Base-by-base conservation (phyloP, 805 yeast genomes). In the Hanseniaspora meyeri region DNA sequence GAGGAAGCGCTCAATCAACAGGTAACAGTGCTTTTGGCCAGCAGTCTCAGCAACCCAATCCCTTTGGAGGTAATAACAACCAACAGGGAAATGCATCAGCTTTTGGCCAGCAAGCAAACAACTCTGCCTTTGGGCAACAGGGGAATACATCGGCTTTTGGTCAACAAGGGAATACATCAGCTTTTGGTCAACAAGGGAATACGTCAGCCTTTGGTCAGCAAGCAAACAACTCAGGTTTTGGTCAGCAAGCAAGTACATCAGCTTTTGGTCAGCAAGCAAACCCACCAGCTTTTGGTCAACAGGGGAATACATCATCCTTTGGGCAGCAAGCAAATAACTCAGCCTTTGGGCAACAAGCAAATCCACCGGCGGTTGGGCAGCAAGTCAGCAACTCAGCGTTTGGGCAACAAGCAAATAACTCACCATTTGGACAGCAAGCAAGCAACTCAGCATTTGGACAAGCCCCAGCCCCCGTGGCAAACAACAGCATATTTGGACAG, bases 101-200 rank as follows among this genome's bases (percentile, higher is more conserved):
- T 20, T 52, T 24, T 20, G 50, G 29, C 3, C 46, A 42, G 17
- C n/a, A 32, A 27, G 34, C 34, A 55, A 59, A 42, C 20, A 39
- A 39, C 19, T 39, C 43, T 1, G 43, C 43, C 6, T 37, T 37
- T 37, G 39, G 39, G 4, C 39, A 36, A 10, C 39, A 4, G 16
- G 39, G n/a, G 8, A 34, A 12, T 34, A 34, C 8, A 8, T 34
- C 37, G 12, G 37, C 37, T 2, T 38, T 38, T 38, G 42, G 42
- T 2, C 42, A 38, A 10, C 42, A n/a, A 38, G 19, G 11, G 9
- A 38, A 20, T 38, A 38, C 16, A 3, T 2, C 19, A 3, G 42
- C 42, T 4, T 52, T 62, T 14, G 60, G 59, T 20, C 46, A 51
- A 12, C 62, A 66, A 4, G 63, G 60, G 56, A 68, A 67, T 9